Conservation (phyloP, 768 basidiomycete genomes). For the Hericium alpestre region DNA sequence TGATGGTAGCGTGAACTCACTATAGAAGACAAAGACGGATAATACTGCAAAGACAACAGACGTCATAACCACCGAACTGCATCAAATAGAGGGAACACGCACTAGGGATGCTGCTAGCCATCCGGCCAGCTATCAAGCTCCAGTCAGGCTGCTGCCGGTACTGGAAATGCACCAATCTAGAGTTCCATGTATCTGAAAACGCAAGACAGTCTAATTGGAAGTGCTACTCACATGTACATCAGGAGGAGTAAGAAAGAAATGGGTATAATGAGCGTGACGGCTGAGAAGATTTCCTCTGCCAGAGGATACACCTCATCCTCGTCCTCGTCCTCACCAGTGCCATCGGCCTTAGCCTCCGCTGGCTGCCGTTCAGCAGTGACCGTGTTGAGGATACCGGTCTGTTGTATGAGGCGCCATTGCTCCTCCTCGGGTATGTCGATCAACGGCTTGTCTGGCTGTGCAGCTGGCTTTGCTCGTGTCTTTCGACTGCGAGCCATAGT, state of each 20-base stretch:
- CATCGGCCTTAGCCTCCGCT: background rate
- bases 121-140: slow-evolving; percentile 39
- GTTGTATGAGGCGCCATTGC: slow-evolving; percentile 8
- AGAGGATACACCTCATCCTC: slow-evolving; percentile 33
- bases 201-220: background rate
- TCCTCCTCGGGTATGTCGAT: slow-evolving; percentile 11
- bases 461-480: background rate
- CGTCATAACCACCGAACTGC: background rate
- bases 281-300: slow-evolving; percentile 61
- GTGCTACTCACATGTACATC: slow-evolving; percentile 72
- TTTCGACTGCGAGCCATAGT: slow-evolving; percentile 5
- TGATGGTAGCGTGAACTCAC: slow-evolving; percentile 28
- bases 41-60: slow-evolving; percentile 36
- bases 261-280: slow-evolving; percentile 57
- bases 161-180: slow-evolving; percentile 68
- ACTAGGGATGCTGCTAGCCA: slow-evolving; percentile 68
- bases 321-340: slow-evolving; percentile 4
- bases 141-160: slow-evolving; percentile 54
- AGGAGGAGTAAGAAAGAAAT: slow-evolving; percentile 63
- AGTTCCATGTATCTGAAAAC: background rate
- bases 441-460: background rate
- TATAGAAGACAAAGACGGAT: slow-evolving; percentile 66
- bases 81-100: slow-evolving; percentile 19
- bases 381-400: slow-evolving; percentile 31
- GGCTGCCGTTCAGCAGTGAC: slow-evolving; percentile 9